Evolutionary conservation across 306 rosid species (phyloP).

Genomic region (Heteromeles arbutifolia): DNA sequence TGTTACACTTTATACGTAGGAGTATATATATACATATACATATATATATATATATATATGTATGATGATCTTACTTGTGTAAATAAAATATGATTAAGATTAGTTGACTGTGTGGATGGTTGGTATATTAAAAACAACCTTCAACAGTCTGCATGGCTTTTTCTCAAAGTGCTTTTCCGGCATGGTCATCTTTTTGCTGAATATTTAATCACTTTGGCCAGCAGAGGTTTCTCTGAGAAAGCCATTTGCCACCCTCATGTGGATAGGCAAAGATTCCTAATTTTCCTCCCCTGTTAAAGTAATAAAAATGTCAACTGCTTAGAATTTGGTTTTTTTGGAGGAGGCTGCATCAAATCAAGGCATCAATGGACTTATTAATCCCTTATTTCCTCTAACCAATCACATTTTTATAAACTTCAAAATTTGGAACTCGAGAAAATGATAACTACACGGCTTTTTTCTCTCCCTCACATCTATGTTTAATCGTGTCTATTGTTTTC

Average conservation of each 20-base stretch:
- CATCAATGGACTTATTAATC: neutral
- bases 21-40: neutral
- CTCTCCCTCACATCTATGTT: too few species aligned
- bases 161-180: neutral
- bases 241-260: conserved; percentile 60
- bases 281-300: too few species aligned
- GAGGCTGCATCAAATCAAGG: neutral
- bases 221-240: conserved; percentile 37
- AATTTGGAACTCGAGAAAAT: too few species aligned
- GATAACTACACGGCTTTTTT: too few species aligned
- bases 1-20: neutral
- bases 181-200: conserved; percentile 15
- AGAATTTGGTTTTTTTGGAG: neutral
- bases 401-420: neutral
- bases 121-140: neutral
- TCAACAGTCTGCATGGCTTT: conserved; percentile 1
- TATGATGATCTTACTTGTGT: neutral
- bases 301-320: neutral
- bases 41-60: neutral
- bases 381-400: neutral
- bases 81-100: neutral
- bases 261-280: neutral
- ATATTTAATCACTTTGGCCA: conserved; percentile 45
- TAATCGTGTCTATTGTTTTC: too few species aligned
- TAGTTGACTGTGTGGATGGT: conserved; percentile 18